Evolutionary conservation across 1,284 basidiomycete species (phyloP).

Genomic region (Hemileia vastatrix): DNA sequence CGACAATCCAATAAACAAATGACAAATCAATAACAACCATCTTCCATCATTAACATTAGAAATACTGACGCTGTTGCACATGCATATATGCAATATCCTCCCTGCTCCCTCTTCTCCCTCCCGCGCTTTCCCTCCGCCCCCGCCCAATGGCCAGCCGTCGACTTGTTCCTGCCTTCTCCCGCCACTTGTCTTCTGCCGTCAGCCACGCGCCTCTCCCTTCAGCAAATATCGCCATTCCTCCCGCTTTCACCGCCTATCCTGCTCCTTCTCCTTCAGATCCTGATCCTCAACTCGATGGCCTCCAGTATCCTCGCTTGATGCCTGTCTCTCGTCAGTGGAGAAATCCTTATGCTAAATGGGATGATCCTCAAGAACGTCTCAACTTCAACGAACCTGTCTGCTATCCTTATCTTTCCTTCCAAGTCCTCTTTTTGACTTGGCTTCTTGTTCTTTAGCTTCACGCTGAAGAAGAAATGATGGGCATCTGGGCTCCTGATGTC

Average conservation of each 20-base stretch:
- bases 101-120: no score
- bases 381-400: slow-evolving; percentile 13
- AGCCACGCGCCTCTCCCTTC: no score
- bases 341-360: slow-evolving; percentile 19
- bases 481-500: slow-evolving; percentile 14
- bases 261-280: not conserved
- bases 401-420: not conserved
- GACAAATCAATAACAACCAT: no score
- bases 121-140: no score
- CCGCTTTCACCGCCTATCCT: slow-evolving; percentile 2
- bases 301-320: slow-evolving; percentile 3
- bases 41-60: no score
- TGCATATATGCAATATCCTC: no score
- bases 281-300: slow-evolving; percentile 16
- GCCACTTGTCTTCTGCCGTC: no score
- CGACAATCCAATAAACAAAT: no score
- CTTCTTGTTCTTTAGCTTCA: not conserved
- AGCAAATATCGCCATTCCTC: not conserved
- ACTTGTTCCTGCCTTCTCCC: no score
- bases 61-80: no score
- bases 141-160: no score
- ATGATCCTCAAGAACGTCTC: slow-evolving; percentile 14
- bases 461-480: slow-evolving; percentile 21
- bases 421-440: not conserved
- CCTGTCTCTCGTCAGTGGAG: slow-evolving; percentile 14